Evolutionary conservation across 2,329 filamentous ascomycete species (phyloP), one percentile per base, ranked within the genome.

Genomic region (Trichoderma sp.): DNA sequence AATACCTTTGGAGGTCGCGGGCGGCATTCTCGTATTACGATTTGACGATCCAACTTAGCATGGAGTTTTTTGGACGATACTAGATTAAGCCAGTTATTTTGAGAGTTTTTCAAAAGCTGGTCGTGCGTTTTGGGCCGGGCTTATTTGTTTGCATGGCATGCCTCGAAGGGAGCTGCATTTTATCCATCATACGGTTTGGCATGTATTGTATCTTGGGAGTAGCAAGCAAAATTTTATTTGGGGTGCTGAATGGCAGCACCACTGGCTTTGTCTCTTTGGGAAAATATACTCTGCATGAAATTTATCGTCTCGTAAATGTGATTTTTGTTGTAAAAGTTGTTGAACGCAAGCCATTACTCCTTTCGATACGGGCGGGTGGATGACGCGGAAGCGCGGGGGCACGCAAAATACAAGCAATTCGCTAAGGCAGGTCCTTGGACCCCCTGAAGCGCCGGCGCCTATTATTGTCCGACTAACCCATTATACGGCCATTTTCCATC

Each of bases 11-110:
- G 37, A 14, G 51, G 49, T 55, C 56, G 30, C 56, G 61, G 56
- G 56, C 54, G 43, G 46, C 32, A 59, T 55, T 60, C 24, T 67
- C 32, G 18, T 30, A 46, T 66, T 55, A 69, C 65, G 68, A 69
- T 59, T 49, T 69, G 63, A 69, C 37, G 68, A 69, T 58, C 49
- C 67, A 43, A 51, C 60, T 69, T 66, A 69, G 67, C 67, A 59
- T 65, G 67, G 67, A 65, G 67, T 65, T 65, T 30, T 59, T 59
- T 59, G 67, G 67, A 63, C 37, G 66, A 60, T 54, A 54, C 14
- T 39, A 60, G 55, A 56, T 24, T 37, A 55, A 32, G 14, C 56
- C 46, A 56, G 46, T 49, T 60, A 32, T 30, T 46, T 34, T 60
- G 54, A 49, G 52, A 43, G 26, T 56, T 55, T 55, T 28, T 30